Evolutionary conservation across 169 alveolate genomes (phyloP).

Genomic region (Besnoitia besnoiti): DNA sequence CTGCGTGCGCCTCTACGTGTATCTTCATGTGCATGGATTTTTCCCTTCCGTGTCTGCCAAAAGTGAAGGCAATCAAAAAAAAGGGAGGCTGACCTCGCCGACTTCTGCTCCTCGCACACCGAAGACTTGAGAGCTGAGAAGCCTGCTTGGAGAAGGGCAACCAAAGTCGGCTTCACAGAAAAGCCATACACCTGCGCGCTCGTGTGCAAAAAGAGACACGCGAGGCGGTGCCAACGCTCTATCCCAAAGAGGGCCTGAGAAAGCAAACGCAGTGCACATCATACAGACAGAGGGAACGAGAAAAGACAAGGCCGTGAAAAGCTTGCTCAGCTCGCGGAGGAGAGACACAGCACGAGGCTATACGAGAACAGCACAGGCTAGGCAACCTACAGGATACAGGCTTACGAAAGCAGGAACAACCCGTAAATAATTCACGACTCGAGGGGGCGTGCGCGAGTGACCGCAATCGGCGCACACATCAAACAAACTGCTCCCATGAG

Average conservation of each 20-base stretch:
- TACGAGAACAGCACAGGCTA: no score
- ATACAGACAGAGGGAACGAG: background rate
- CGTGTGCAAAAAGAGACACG: slow-evolving; percentile 15
- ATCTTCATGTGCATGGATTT: background rate
- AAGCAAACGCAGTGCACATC: background rate
- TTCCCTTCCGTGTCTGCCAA: background rate
- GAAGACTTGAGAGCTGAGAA: slow-evolving; percentile 81
- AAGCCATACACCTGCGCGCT: slow-evolving; percentile 69
- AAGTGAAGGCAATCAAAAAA: background rate
- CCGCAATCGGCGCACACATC: no score
- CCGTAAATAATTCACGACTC: no score
- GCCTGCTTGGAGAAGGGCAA: slow-evolving; percentile 80
- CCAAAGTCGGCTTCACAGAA: slow-evolving; percentile 72
- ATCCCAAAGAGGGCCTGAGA: background rate
- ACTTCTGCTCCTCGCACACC: slow-evolving; percentile 76
- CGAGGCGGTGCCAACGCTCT: slow-evolving; percentile 27
- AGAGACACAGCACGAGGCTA: background rate
- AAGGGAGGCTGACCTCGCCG: slow-evolving; percentile 61
- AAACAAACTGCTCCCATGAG: no score
- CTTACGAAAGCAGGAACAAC: no score
- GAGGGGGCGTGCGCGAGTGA: no score
- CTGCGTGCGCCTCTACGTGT: background rate
- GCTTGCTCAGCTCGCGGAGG: no score
- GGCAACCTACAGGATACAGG: no score
- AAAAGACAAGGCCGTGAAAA: background rate